phyloP scores from a whole-genome alignment of 78 protist genomes.

The Dictyostelium capitatum region DNA sequence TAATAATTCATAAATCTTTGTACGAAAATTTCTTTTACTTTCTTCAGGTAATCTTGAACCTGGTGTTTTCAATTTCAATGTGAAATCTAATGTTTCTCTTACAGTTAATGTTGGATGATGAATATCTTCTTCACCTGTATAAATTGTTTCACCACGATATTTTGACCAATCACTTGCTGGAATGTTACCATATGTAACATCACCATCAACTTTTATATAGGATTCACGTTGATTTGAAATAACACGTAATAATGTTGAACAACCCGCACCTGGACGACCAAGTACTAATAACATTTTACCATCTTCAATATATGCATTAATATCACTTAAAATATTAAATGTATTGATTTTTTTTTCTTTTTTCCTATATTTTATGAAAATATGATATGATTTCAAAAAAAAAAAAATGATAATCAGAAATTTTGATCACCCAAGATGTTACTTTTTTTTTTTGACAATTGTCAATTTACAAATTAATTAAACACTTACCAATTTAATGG shows the following conservation, averaged over 20 bases:
- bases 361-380: background rate
- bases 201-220: conserved; percentile 55
- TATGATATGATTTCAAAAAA: too few species aligned
- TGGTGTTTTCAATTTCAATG: conserved; percentile 57
- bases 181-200: conserved; percentile 60
- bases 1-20: conserved; percentile 20
- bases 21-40: conserved; percentile 42
- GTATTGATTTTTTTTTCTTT: conserved; percentile 6
- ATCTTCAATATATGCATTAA: conserved; percentile 68
- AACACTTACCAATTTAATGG: conserved; percentile 47
- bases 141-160: conserved; percentile 69
- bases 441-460: too few species aligned
- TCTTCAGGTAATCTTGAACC: conserved; percentile 12
- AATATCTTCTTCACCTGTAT: conserved; percentile 61
- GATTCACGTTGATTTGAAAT: conserved; percentile 58
- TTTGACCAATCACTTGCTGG: conserved; percentile 40
- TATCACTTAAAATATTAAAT: conserved; percentile 70
- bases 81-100: conserved; percentile 51
- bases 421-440: too few species aligned
- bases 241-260: conserved; percentile 44
- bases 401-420: too few species aligned
- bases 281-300: conserved; percentile 75
- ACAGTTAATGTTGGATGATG: conserved; percentile 75
- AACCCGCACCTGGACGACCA: conserved; percentile 82
- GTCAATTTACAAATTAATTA: too few species aligned